Evolutionary conservation across 768 basidiomycete species (phyloP).

Genomic region (Pholiota molesta): DNA sequence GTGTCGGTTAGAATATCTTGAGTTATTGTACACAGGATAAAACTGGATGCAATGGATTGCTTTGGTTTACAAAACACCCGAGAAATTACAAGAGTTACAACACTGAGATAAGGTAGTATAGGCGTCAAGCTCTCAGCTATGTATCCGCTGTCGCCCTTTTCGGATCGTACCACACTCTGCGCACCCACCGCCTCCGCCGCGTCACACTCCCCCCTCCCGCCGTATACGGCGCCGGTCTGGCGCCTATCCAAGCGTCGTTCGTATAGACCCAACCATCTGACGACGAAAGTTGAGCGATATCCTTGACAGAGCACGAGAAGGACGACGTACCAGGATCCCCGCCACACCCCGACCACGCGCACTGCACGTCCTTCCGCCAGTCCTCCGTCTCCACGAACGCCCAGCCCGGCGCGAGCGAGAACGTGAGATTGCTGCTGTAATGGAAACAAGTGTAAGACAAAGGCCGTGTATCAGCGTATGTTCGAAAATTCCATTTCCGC

Average conservation of each 20-base stretch:
- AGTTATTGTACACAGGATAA: no score
- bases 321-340: slow-evolving; percentile 31
- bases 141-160: slow-evolving; percentile 17
- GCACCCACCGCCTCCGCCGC: slow-evolving; percentile 67
- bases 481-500: no score
- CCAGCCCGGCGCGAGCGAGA: slow-evolving; percentile 77
- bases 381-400: slow-evolving; percentile 75
- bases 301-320: background rate
- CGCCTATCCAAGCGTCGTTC: slow-evolving; percentile 73
- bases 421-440: slow-evolving; percentile 76
- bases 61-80: no score
- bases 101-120: no score
- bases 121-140: background rate
- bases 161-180: slow-evolving; percentile 63
- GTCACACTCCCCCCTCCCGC: slow-evolving; percentile 56
- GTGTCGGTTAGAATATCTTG: no score
- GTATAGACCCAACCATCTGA: slow-evolving; percentile 84
- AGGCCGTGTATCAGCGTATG: slow-evolving; percentile 1
- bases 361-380: slow-evolving; percentile 70
- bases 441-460: background rate
- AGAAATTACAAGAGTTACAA: no score
- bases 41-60: no score
- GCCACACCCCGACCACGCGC: slow-evolving; percentile 52
- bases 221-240: slow-evolving; percentile 43
- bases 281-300: background rate